Percentiles rank a stretch among this genome's conserved stretches.
Evolutionary conservation across 164 flowering plant species (phyloP).

Genomic region (Vitis riparia): DNA sequence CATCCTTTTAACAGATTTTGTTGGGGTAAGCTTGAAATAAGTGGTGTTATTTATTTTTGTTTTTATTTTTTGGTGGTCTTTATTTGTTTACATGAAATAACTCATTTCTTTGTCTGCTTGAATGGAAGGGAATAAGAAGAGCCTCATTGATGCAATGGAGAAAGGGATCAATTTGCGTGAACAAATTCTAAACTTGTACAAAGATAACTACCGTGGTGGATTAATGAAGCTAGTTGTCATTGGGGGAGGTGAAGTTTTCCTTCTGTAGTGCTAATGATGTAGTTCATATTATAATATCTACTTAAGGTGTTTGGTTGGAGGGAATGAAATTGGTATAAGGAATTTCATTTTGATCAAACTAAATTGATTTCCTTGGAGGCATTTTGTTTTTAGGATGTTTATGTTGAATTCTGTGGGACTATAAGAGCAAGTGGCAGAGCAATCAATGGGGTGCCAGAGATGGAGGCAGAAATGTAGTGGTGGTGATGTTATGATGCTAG

Average conservation of each 20-base stretch:
- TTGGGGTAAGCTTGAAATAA: conserved; percentile 66
- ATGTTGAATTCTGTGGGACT: neutral
- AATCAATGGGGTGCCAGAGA: neutral
- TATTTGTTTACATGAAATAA: neutral
- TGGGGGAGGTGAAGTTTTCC: conserved; percentile 77
- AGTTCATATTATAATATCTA: neutral
- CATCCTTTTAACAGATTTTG: conserved; percentile 85
- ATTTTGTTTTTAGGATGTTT: neutral
- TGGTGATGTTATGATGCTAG: neutral
- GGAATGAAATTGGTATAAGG: neutral
- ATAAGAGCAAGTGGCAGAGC: no score
- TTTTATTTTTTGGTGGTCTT: neutral
- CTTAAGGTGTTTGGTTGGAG: neutral
- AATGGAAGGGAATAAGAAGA: conserved; percentile 82
- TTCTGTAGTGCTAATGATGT: conserved; percentile 3
- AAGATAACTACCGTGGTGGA: conserved; percentile 72
- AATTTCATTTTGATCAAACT: neutral
- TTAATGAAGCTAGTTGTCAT: conserved; percentile 91
- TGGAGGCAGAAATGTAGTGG: neutral
- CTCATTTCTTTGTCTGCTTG: conserved; percentile 5
- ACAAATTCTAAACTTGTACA: conserved; percentile 62
- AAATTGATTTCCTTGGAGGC: neutral
- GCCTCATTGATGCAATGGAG: conserved; percentile 87
- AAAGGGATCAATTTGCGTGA: conserved; percentile 81
- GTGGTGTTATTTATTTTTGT: neutral